Conservation (phyloP, 2,329 filamentous ascomycete genomes). For the Penicillium janthinellum region DNA sequence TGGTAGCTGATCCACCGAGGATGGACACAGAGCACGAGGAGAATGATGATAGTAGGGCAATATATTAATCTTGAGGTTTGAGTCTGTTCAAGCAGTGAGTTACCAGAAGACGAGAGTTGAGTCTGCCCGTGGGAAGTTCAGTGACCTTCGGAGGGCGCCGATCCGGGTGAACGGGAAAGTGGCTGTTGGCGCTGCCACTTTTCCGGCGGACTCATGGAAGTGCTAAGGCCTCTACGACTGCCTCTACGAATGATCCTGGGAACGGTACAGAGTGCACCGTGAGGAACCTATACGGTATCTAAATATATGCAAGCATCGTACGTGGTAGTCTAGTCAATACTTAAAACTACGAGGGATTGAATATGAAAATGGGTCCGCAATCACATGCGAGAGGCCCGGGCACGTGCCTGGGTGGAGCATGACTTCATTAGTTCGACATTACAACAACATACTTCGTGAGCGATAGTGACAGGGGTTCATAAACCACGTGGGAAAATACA, state of each 20-base stretch:
- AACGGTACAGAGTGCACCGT: neutral
- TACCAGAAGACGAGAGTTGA: neutral
- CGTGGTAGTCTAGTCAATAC: too few species aligned
- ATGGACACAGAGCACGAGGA: neutral
- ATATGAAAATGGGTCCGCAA: neutral
- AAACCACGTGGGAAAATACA: conserved; percentile 14
- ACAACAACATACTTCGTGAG: conserved; percentile 3
- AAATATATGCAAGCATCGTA: neutral
- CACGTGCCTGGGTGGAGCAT: conserved; percentile 16
- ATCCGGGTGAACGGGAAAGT: conserved; percentile 28
- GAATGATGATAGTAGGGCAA: neutral
- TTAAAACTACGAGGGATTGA: too few species aligned
- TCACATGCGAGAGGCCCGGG: conserved; percentile 16
- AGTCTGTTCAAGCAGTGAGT: too few species aligned
- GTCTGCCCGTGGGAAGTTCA: neutral
- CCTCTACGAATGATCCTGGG: too few species aligned
- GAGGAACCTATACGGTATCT: neutral
- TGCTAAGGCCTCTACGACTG: neutral
- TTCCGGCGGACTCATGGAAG: conserved; percentile 25
- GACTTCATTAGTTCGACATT: conserved; percentile 24
- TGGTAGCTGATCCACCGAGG: neutral
- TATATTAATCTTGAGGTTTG: too few species aligned
- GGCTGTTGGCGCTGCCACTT: conserved; percentile 14
- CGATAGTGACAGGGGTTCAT: conserved; percentile 10
- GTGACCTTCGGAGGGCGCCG: conserved; percentile 14